Evolutionary conservation across 1,139 yeast species (phyloP), one percentile per base, ranked within the genome.

Genomic region (Taphrina deformans): DNA sequence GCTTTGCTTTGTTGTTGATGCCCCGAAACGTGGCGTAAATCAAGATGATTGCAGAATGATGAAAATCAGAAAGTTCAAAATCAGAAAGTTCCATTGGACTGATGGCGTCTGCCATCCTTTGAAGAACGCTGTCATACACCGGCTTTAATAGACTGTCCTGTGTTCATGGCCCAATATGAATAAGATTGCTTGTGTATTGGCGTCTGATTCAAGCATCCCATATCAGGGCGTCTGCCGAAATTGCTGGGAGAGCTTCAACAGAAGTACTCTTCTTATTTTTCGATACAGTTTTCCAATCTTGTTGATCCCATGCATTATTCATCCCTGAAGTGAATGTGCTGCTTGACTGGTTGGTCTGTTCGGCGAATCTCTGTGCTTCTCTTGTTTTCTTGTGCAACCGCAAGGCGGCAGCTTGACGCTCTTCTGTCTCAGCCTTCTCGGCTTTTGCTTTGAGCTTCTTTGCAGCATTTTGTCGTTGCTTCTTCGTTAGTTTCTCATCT

Each of bases 381-480:
- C 35, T 29, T n/a, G 18, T 21, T 26, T 27, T 59, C 31, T 21
- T 24, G 18, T 59, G 63, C 16, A 4, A 10, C 16, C 41, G 35
- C 21, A 59, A 23, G 3, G 63, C 63, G 7, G 45, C 38, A 4
- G 44, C 63, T 29, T 59, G 63, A 27, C 40, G 41, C 23, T 45
- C 35, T 3, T 52, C 41, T 5, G 40, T 29, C 4, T 51, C 56
- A 7, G 44, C 63, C 41, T 59, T 59, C 35, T 59, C 56, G 3
- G 63, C 63, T 23, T 59, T 51, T 16, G 27, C 45, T 31, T 59
- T 59, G 21, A 33, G 45, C 41, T 59, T 59, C 46, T 59, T 59
- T 10, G 63, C 63, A 18, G 53, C 55, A 40, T 59, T 59, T 29
- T 59, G 63, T n/a, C 56, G 35, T 24, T 59, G 63, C 56, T 59